These are phyloP conservation scores for Paradendryphiella salina DNA, from an alignment of 2,329 filamentous ascomycete genomes.

Conservation along the genomic window DNA sequence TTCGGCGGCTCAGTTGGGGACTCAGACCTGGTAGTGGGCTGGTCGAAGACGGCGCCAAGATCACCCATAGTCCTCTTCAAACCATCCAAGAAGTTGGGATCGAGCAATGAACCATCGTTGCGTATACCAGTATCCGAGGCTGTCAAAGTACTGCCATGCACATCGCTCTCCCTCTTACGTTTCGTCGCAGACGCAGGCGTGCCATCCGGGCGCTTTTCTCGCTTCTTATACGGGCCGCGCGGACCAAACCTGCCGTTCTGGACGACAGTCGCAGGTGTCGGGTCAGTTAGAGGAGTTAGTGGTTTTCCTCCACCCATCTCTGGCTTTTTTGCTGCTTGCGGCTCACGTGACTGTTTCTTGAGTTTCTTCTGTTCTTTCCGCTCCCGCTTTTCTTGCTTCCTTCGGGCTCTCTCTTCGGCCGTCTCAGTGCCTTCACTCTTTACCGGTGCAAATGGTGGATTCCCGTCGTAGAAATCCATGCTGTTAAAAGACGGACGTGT, in stretches of 20 bases:
- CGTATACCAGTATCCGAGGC: neutral
- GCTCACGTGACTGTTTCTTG: conserved; percentile 5
- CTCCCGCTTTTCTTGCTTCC: conserved; percentile 8
- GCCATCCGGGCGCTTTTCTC: neutral
- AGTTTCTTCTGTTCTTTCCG: conserved; percentile 11
- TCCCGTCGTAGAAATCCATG: conserved; percentile 23
- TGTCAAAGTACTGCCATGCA: neutral
- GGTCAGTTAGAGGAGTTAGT: neutral
- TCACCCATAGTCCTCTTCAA: conserved; percentile 15
- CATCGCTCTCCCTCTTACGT: conserved; percentile 22
- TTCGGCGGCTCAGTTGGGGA: neutral
- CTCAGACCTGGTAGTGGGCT: neutral
- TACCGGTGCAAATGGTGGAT: neutral
- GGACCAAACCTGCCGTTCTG: conserved; percentile 10
- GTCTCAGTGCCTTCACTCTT: neutral
- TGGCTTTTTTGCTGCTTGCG: neutral
- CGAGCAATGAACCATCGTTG: conserved; percentile 3
- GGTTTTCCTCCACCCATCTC: neutral
- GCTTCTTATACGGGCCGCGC: conserved; percentile 13
- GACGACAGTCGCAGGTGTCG: conserved; percentile 5
- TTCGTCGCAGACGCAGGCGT: conserved; percentile 18
- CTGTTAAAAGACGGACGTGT: conserved; percentile 25
- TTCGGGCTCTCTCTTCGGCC: neutral
- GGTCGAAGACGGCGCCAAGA: conserved; percentile 12
- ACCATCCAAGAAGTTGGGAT: conserved; percentile 10